Evolutionary conservation across 169 alveolate species (phyloP), one percentile per base, ranked within the genome.

Genomic region (Plasmodium knowlesi): DNA sequence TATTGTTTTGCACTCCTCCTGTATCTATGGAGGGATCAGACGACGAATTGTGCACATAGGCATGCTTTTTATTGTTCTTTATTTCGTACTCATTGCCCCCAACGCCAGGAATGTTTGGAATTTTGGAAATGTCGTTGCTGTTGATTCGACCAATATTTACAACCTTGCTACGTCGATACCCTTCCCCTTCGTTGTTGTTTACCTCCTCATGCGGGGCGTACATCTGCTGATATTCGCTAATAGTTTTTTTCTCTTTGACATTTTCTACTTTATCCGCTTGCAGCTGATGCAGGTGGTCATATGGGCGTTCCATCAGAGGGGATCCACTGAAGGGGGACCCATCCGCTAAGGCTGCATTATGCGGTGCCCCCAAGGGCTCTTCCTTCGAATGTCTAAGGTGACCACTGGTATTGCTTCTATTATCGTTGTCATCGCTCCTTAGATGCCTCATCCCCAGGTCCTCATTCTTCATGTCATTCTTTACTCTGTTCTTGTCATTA

Each of bases 31-130:
- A 84, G 10, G 92, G 92, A 25, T 84, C 92, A 5, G 92, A 84
- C 16, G 80, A 53, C 3, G 92, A 46, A 1, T 71, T 28, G 19
- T 84, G 43, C 5, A 82, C 32, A 43, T 84, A 84, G 6, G 83
- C 53, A 43, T 84, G 92, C 67, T 85, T 85, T 12, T 85, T 85
- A 46, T 85, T 74, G 25, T 85, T 85, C 67, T 84, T 84, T 32
- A 84, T 71, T 72, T 84, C 92, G 61, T 84, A 84, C 28, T 84
- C 84, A 10, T 41, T 9, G 10, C n/a, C 39, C 5, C 41, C 39
- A n/a, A 67, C 76, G 6, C 28, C 25, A 9, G 76, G 76, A 3
- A 67, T 16, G 22, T 50, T 12, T 0, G 22, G 1, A 12, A 50
- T 50, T 14, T 50, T 50, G 14, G 61, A 5, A 50, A 50, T 67